phyloP scores from a whole-genome alignment of 345 rosid genomes.

The Alliaria petiolata region DNA sequence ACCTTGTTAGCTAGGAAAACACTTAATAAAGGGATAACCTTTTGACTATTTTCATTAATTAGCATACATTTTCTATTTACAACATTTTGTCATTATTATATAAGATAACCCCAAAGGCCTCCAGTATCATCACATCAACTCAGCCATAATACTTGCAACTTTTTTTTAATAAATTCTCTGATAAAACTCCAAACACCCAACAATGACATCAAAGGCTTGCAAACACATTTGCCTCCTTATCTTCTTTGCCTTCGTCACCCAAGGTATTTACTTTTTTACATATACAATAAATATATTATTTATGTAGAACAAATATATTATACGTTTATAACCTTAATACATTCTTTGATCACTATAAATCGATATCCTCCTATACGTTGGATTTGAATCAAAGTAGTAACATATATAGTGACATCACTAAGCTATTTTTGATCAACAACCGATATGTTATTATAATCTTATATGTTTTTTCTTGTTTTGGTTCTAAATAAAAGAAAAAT shows the following conservation, averaged over 20 bases:
- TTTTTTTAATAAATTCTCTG: neutral
- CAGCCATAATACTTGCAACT: no score
- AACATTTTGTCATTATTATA: no score
- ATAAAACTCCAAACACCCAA: neutral
- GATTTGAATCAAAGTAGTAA: neutral
- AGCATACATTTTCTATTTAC: no score
- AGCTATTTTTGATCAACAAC: no score
- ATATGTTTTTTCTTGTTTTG: neutral
- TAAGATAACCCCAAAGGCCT: no score
- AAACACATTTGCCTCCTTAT: neutral
- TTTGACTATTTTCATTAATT: no score
- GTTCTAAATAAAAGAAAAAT: neutral
- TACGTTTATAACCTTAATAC: neutral
- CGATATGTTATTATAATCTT: neutral
- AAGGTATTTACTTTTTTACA: neutral
- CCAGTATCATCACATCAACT: no score
- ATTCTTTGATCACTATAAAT: neutral
- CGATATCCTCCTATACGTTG: neutral
- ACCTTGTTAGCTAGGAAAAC: no score
- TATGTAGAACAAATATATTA: no score
- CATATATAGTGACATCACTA: no score
- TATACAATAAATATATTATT: neutral
- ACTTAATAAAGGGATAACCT: no score
- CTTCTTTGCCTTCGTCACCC: neutral
- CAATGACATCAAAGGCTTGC: neutral